phyloP scores from a whole-genome alignment of 495 filamentous ascomycete genomes.

The Neurospora tetraspora region DNA sequence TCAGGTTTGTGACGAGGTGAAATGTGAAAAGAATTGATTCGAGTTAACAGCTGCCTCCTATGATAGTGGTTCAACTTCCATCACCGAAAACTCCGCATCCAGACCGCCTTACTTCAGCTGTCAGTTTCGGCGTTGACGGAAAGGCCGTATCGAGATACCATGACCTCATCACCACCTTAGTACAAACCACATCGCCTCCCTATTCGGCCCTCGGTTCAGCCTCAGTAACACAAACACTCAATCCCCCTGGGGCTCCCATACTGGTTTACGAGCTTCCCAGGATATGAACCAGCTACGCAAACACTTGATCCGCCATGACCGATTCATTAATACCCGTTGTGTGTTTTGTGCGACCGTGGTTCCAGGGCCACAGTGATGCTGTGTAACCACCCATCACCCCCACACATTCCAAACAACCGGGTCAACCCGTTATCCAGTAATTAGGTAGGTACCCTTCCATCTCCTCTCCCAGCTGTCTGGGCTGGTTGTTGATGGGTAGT shows the following conservation, averaged over 20 bases:
- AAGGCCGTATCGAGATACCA: background rate
- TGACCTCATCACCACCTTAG: background rate
- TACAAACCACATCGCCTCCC: background rate
- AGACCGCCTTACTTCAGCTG: background rate
- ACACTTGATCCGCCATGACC: background rate
- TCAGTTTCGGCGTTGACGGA: background rate
- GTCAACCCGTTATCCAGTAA: background rate
- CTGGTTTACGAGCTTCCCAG: background rate
- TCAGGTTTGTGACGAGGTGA: background rate
- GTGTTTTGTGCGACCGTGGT: background rate
- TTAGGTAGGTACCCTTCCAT: background rate
- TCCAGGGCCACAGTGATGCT: background rate
- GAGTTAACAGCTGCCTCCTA: background rate
- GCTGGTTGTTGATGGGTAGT: background rate
- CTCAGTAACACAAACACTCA: background rate
- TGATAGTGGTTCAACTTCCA: background rate
- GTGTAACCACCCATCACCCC: background rate
- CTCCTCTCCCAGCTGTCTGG: background rate
- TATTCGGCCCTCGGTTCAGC: background rate
- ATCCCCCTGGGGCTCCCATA: background rate
- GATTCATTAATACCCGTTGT: background rate
- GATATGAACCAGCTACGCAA: background rate
- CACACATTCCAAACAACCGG: background rate
- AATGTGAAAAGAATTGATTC: background rate
- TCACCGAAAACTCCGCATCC: background rate